A percentile compares a stretch with the other conserved stretches of the same genome.
Conservation (phyloP, 2,329 filamentous ascomycete genomes). For the Pezicula rhizophila region DNA sequence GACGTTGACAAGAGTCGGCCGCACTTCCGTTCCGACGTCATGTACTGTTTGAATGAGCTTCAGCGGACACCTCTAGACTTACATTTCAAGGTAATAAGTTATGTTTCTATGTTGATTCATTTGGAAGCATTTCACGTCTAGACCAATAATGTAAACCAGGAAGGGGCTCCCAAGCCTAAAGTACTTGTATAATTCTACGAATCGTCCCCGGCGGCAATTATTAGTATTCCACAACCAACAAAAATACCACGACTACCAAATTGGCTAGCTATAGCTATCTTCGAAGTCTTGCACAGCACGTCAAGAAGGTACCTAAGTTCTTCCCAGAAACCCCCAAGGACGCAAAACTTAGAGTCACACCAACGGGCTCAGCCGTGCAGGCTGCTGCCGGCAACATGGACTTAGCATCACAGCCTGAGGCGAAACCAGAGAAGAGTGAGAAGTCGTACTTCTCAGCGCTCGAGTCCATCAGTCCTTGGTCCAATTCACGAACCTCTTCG, state of each 20-base stretch:
- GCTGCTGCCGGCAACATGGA: conserved; percentile 18
- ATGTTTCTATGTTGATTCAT: no score
- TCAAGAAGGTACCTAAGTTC: conserved; percentile 16
- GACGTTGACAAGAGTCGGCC: no score
- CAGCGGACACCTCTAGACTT: no score
- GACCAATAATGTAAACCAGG: no score
- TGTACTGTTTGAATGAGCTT: no score
- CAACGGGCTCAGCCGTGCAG: conserved; percentile 17
- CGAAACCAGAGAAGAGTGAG: conserved; percentile 45
- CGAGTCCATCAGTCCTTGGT: conserved; percentile 58
- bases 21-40: no score
- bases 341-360: conserved; percentile 9
- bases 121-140: no score
- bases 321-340: conserved; percentile 13
- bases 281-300: conserved; percentile 16
- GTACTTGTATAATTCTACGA: no score
- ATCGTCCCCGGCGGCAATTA: no score
- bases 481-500: conserved; percentile 40
- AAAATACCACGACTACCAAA: conserved; percentile 6
- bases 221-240: no score
- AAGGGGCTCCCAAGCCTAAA: no score
- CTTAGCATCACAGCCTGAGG: conserved; percentile 12
- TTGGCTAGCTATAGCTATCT: conserved; percentile 22
- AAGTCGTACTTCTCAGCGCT: conserved; percentile 51
- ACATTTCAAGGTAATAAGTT: no score